These are phyloP conservation scores for Picea engelmannii DNA, from an alignment of 83 land plant species.

Conservation along the genomic window DNA sequence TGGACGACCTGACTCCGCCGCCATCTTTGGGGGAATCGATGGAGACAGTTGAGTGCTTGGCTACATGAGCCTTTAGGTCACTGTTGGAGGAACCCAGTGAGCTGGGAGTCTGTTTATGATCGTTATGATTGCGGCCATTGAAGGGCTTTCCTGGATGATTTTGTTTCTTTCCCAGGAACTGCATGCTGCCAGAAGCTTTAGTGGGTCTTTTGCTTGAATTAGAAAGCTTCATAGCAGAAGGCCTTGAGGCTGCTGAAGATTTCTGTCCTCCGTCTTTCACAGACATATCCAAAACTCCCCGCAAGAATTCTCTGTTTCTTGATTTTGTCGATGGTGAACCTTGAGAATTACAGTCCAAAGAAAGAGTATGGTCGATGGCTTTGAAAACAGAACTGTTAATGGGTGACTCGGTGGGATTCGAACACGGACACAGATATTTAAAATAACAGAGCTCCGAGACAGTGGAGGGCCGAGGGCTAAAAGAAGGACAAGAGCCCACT, in stretches of 20 bases:
- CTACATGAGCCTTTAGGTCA: background rate
- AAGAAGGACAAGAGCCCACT: no score
- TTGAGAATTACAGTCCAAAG: background rate
- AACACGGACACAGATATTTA: background rate
- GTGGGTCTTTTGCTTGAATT: background rate
- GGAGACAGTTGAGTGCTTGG: background rate
- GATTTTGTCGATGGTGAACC: background rate
- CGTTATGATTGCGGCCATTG: background rate
- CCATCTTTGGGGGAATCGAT: background rate
- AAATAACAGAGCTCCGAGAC: background rate
- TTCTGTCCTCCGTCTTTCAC: conserved; percentile 13
- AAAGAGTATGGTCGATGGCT: background rate
- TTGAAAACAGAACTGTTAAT: background rate
- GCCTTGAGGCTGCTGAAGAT: background rate
- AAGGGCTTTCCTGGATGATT: background rate
- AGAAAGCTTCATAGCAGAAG: background rate
- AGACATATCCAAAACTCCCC: background rate
- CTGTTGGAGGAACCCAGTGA: background rate
- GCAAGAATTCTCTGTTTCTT: no score
- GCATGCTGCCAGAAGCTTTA: background rate
- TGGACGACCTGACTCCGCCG: background rate
- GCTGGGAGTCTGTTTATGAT: background rate
- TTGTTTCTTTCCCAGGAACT: background rate
- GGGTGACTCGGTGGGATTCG: background rate
- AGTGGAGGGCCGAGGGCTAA: no score